Evolutionary conservation across 2,329 filamentous ascomycete species (phyloP), one percentile per base, ranked within the genome.

Genomic region (Sporothrix phasma): DNA sequence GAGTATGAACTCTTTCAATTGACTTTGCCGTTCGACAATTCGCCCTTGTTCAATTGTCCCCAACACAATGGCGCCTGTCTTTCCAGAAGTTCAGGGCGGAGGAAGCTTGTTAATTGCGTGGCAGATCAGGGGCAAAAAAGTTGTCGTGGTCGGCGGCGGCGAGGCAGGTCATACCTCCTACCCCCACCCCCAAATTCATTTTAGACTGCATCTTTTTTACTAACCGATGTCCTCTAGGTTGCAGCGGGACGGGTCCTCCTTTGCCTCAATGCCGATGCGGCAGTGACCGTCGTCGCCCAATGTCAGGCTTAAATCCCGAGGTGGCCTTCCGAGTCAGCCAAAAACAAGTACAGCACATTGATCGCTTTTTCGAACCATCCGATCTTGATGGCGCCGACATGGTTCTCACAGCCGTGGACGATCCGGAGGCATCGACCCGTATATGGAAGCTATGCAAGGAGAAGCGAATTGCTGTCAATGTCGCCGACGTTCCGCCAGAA

Each of bases 381-480:
- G 93, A 99, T 72, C 85, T 99, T 63, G 88, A 96, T 69, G 81
- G 81, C 56, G 82, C 79, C 59, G 87, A 90, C 71, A 95, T 99
- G 89, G 92, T 97, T 13, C 81, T 99, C 61, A 91, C 91, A 2
- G 94, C 94, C 64, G 85, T 99, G 69, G 94, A 99, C 74, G 93
- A 97, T 73, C 90, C 94, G 0, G 88, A 86, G 56, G 92, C 92
- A n/a, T 97, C 92, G 0, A 88, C 90, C 0, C 81, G 84, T 67
- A 91, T 99, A 73, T 99, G 92, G 89, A 93, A 93, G 74, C 82
- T 96, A 26, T 97, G 93, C 82, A 93, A 96, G 75, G 83, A 91
- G 74, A 83, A 81, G 66, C 86, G 86, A 66, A 89, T 97, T 68
- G 86, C 92, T 5, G 92, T 92, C 64, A 99, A 99, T 75, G 96